Evolutionary conservation across 1,284 basidiomycete species (phyloP).

Genomic region (Lignosus rhinocerotis): DNA sequence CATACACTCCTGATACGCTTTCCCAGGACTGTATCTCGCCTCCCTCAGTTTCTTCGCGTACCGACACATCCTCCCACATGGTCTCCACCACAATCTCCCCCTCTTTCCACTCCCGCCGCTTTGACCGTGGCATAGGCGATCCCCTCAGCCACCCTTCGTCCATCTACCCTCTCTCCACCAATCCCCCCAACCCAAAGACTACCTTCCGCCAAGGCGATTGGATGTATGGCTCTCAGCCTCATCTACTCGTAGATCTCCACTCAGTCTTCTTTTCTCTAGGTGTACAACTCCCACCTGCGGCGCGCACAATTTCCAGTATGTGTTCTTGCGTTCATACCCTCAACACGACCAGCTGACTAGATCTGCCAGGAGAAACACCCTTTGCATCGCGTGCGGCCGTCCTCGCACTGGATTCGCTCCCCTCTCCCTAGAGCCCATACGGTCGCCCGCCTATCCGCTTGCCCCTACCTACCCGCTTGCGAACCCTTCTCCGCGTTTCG

Average conservation of each 20-base stretch:
- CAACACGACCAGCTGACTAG: conserved; percentile 35
- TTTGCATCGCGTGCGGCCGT: conserved; percentile 73
- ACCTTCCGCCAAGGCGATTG: conserved; percentile 75
- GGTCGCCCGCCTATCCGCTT: conserved; percentile 7
- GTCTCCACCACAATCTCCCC: conserved; percentile 6
- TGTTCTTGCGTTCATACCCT: conserved; percentile 17
- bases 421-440: conserved; percentile 19
- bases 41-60: not conserved
- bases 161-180: conserved; percentile 64
- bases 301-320: conserved; percentile 77
- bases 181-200: conserved; percentile 74
- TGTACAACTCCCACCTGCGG: conserved; percentile 60
- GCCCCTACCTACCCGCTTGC: conserved; percentile 20
- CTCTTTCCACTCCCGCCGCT: conserved; percentile 1
- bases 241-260: not conserved
- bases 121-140: not conserved
- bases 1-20: not conserved
- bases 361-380: conserved; percentile 64
- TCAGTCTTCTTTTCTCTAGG: conserved; percentile 37
- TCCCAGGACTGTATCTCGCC: not conserved
- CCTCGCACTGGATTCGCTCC: conserved; percentile 41
- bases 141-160: conserved; percentile 8
- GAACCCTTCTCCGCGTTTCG: conserved; percentile 28
- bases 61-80: not conserved
- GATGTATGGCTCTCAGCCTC: conserved; percentile 57